Evolutionary conservation across 2,329 filamentous ascomycete genomes (phyloP).

Genomic region (Penicillium sp.): DNA sequence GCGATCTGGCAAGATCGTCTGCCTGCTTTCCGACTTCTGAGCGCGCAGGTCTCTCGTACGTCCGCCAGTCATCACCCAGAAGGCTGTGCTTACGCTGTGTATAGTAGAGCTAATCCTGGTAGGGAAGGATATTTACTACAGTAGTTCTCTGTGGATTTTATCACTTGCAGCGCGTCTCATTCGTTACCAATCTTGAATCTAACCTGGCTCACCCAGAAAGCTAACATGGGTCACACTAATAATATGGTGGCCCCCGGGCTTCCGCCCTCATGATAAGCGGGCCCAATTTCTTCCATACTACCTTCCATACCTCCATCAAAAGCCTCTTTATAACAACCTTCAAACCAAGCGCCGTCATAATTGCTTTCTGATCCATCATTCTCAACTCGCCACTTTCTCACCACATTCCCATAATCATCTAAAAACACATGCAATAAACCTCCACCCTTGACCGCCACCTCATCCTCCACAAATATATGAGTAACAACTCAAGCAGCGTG

Average conservation of each 20-base stretch:
- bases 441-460: constrained; percentile 7
- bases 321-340: constrained; percentile 1
- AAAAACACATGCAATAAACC: constrained; percentile 10
- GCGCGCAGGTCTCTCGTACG: constrained; percentile 6
- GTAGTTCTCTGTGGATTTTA: constrained; percentile 3
- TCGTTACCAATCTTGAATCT: constrained; percentile 7
- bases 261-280: constrained; percentile 9
- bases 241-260: constrained; percentile 21
- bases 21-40: background rate
- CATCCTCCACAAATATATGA: constrained; percentile 13
- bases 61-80: constrained; percentile 6
- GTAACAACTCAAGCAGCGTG: constrained; percentile 7
- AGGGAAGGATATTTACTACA: constrained; percentile 10
- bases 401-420: constrained; percentile 14
- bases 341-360: constrained; percentile 5
- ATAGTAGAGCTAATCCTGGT: constrained; percentile 12
- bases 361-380: constrained; percentile 1
- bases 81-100: constrained; percentile 12
- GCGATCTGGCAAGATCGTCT: too few relatives aligned
- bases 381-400: constrained; percentile 7
- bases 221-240: constrained; percentile 2
- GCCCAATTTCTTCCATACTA: constrained; percentile 1
- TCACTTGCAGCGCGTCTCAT: constrained; percentile 7
- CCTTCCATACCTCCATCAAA: background rate
- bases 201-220: constrained; percentile 5